Base-by-base conservation (phyloP, 179 eudicot genomes). In the Patellifolia procumbens region DNA sequence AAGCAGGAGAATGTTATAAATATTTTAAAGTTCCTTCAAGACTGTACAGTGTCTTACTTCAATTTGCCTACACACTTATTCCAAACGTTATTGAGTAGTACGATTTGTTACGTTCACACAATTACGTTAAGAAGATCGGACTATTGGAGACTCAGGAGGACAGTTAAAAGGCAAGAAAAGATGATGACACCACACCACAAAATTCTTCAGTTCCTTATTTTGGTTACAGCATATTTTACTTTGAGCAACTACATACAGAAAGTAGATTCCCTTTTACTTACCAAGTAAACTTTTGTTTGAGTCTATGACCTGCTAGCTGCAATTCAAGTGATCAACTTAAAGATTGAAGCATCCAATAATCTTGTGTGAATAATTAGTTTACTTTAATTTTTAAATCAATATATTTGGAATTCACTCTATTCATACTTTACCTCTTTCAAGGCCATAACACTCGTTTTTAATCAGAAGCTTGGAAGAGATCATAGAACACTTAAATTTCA, bases 1-100 rank as follows among this genome's bases (percentile, higher is more conserved):
- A 70, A 1, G 39, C 8, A 76, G 39, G 31, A 76, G 78, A 31
- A 48, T 28, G 34, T 83, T 65, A n/a, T n/a, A n/a, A n/a, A n/a
- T n/a, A n/a, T n/a, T n/a, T n/a, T n/a, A n/a, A n/a, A n/a, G 73
- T 82, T 45, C 46, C 42, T 32, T 16, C 32, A 29, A 59, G 31
- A 70, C 56, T 82, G n/a, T n/a, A n/a, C n/a, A n/a, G n/a, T n/a
- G n/a, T n/a, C n/a, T n/a, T n/a, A n/a, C n/a, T n/a, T n/a, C n/a
- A n/a, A n/a, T n/a, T n/a, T n/a, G n/a, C n/a, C n/a, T n/a, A n/a
- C n/a, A n/a, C n/a, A n/a, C n/a, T n/a, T n/a, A n/a, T 5, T 5
- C 19, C 10, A 62, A 2, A 19, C 5, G 16, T 37, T 35, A 10
- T 28, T 60, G 28, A 64, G 7, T 20, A 64, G 7, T 37, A 64